Evolutionary conservation across 345 rosid genomes (phyloP), one percentile per base, ranked within the genome.

Genomic region (Linum usitatissimum): DNA sequence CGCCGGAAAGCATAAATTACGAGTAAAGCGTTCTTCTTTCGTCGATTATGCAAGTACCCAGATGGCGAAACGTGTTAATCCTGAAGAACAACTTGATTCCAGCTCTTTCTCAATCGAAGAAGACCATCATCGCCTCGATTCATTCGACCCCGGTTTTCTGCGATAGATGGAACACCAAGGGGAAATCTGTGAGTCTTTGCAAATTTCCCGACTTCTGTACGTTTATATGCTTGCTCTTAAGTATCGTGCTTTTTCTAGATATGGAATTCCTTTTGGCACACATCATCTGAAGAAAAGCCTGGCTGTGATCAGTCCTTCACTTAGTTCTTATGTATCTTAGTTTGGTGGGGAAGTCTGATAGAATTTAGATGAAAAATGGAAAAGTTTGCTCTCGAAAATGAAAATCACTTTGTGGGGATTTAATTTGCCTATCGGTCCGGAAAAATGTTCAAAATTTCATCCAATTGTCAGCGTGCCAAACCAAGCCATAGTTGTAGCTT

Each of bases 81-180:
- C 66, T 79, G 53, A 78, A 64, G 64, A 68, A 69, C 57, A 66
- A 70, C 21, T 70, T 79, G 63, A 13, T 60, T 5, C 65, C 75
- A 39, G 38, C 77, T 63, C 60, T 63, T 13, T 71, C 66, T 40
- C 64, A 17, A 30, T 62, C 71, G 34, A 58, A 53, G 53, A 64
- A 62, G 3, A 65, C 28, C 54, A 61, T 18, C 57, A 61, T 55
- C 64, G 75, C 80, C 64, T 74, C 70, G 5, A 68, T 86, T 69
- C 92, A 83, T 80, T 79, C 86, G 36, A 80, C 88, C 20, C 73
- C 84, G 19, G 10, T 57, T 28, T 9, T 75, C 3, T 66, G 56
- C 8, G 76, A 79, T 48, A 81, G 78, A 65, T 66, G 85, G 87
- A 85, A 72, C 75, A 73, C 45, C 62, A 78, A 80, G 62, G 76